Evolutionary conservation across 805 yeast species (phyloP).

Genomic region (Spathaspora hagerdaliae): DNA sequence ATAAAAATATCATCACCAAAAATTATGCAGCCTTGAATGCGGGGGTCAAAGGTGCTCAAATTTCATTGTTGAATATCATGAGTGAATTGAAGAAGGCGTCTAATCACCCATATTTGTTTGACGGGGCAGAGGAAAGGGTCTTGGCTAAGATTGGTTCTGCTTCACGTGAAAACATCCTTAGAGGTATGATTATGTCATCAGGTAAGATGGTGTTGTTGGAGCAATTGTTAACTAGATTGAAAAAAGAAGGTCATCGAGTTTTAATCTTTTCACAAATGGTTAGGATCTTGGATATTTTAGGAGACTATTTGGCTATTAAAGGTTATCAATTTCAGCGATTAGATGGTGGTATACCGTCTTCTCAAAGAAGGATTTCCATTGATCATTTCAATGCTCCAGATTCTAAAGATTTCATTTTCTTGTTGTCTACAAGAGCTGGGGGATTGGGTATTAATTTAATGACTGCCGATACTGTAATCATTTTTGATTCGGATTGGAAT

Average conservation of each 20-base stretch:
- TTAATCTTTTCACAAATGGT: slow-evolving; percentile 97
- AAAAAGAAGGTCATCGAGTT: slow-evolving; percentile 94
- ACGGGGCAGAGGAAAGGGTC: slow-evolving; percentile 84
- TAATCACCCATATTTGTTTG: slow-evolving; percentile 94
- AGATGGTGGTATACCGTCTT: slow-evolving; percentile 95
- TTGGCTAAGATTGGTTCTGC: slow-evolving; percentile 55
- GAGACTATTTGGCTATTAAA: slow-evolving; percentile 85
- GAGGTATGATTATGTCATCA: slow-evolving; percentile 94
- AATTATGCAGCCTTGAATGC: slow-evolving; percentile 89
- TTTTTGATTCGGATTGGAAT: slow-evolving; percentile 98
- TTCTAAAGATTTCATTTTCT: slow-evolving; percentile 85
- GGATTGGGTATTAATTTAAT: slow-evolving; percentile 96
- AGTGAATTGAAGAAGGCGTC: slow-evolving; percentile 95
- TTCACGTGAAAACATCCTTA: slow-evolving; percentile 73
- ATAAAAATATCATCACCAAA: slow-evolving; percentile 87
- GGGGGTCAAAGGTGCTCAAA: slow-evolving; percentile 69
- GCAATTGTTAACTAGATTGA: slow-evolving; percentile 76
- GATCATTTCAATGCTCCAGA: slow-evolving; percentile 96
- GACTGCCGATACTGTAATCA: slow-evolving; percentile 99
- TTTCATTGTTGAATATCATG: slow-evolving; percentile 87
- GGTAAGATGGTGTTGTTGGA: slow-evolving; percentile 98
- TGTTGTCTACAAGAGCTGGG: slow-evolving; percentile 95
- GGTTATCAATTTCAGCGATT: slow-evolving; percentile 87
- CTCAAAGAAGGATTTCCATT: slow-evolving; percentile 89
- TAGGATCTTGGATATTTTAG: slow-evolving; percentile 88